Evolutionary conservation across 2,329 filamentous ascomycete species (phyloP).

Genomic region (Stachybotrys echinatus): DNA sequence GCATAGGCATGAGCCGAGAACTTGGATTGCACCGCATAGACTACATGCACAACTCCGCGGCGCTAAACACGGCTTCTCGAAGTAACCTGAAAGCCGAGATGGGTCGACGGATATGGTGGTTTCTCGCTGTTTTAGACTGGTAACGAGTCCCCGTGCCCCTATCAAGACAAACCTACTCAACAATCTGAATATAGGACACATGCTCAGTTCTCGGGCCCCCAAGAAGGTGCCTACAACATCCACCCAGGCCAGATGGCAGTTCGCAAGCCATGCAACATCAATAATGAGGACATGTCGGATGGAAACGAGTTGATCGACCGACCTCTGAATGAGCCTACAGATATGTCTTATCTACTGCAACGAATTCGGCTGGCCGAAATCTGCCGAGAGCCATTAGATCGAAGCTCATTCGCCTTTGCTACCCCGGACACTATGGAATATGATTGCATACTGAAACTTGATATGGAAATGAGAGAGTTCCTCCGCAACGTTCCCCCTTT

Average conservation of each 20-base stretch:
- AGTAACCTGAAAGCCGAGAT: conserved; percentile 25
- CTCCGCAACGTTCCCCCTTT: conserved; percentile 22
- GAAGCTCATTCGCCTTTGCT: conserved; percentile 15
- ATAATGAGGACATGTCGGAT: conserved; percentile 29
- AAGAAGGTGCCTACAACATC: conserved; percentile 28
- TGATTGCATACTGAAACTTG: conserved; percentile 24
- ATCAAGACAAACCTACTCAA: background rate
- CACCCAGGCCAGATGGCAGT: conserved; percentile 34
- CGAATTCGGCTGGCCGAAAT: conserved; percentile 31
- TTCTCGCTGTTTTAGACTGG: conserved; percentile 35
- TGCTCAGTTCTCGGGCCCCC: conserved; percentile 26
- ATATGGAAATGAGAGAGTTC: conserved; percentile 20
- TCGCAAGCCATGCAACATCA: conserved; percentile 29
- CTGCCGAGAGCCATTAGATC: conserved; percentile 27
- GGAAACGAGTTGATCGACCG: conserved; percentile 19
- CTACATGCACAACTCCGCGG: conserved; percentile 14
- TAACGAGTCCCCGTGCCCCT: conserved; percentile 9
- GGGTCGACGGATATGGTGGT: conserved; percentile 39
- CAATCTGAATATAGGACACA: conserved; percentile 23
- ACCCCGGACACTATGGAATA: conserved; percentile 24
- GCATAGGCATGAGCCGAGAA: conserved; percentile 24
- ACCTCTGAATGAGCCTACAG: conserved; percentile 24
- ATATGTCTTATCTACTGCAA: conserved; percentile 31
- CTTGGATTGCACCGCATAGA: conserved; percentile 34
- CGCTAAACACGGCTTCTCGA: conserved; percentile 13